Conservation (phyloP, 2,329 filamentous ascomycete species). For the Ceratocystis lukuohia region DNA sequence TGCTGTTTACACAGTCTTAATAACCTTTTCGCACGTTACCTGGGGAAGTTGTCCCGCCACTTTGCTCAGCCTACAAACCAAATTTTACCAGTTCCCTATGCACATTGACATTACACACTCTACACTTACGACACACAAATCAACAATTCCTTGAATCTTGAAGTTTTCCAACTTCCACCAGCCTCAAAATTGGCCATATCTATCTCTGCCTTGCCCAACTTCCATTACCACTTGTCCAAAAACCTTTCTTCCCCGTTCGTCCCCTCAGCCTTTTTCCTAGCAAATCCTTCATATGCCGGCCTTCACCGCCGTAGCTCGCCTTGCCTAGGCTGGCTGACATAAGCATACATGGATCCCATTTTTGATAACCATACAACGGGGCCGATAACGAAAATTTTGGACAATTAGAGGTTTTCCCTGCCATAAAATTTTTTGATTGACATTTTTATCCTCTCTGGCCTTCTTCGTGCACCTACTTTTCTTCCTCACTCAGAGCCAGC, state of each 20-base stretch:
- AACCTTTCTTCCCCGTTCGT: not conserved
- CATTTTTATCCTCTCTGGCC: constrained; percentile 15
- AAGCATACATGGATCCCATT: constrained; percentile 17
- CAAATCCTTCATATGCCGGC: not conserved
- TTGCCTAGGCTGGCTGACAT: constrained; percentile 15
- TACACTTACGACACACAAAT: not conserved
- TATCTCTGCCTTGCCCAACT: not conserved
- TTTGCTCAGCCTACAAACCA: not conserved
- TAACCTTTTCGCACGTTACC: no score
- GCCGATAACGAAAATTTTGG: constrained; percentile 21
- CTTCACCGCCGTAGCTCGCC: not conserved
- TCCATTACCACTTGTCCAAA: no score
- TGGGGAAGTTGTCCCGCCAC: not conserved
- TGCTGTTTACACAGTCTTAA: not conserved
- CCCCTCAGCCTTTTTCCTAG: not conserved
- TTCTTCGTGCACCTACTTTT: constrained; percentile 17
- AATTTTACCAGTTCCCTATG: not conserved
- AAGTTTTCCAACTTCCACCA: not conserved
- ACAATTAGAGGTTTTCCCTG: constrained; percentile 18
- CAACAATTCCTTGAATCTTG: no score
- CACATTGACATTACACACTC: not conserved
- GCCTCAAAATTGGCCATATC: no score
- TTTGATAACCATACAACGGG: constrained; percentile 18
- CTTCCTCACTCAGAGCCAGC: constrained; percentile 14
- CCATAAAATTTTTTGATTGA: constrained; percentile 20